Conservation (phyloP, 139 green algal genomes). For the Coccomyxa sp. region DNA sequence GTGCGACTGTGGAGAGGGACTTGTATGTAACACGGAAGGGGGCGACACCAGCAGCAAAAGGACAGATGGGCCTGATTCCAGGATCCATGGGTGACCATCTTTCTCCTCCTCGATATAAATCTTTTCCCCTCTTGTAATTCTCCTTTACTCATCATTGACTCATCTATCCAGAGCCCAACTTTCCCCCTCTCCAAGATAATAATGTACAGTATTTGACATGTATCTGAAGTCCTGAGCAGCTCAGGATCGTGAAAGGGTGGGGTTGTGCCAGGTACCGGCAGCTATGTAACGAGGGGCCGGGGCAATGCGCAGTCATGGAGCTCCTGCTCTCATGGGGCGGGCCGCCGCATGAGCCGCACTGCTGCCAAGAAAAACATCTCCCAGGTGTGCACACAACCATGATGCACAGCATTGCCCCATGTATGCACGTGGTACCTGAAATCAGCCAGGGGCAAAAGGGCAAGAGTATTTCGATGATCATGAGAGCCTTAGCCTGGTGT, state of each 20-base stretch:
- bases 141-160: background rate
- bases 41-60: conserved; percentile 26
- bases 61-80: conserved; percentile 39
- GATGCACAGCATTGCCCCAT: background rate
- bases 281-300: conserved; percentile 17
- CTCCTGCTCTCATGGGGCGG: conserved; percentile 37
- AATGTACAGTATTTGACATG: background rate
- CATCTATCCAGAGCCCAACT: background rate
- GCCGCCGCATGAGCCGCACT: conserved; percentile 28
- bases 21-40: conserved; percentile 42
- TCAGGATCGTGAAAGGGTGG: background rate
- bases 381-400: conserved; percentile 4
- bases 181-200: background rate
- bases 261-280: conserved; percentile 1
- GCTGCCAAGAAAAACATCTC: conserved; percentile 22
- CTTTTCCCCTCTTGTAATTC: background rate
- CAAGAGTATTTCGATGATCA: background rate
- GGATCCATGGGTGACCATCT: conserved; percentile 27
- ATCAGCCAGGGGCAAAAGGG: too few species aligned
- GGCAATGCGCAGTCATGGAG: conserved; percentile 29
- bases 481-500: background rate
- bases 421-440: background rate
- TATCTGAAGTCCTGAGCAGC: background rate
- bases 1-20: conserved; percentile 21
- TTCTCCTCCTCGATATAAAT: background rate